These are phyloP conservation scores for Flammula alnicola DNA, from an alignment of 1,284 basidiomycete genomes.

Conservation along the genomic window DNA sequence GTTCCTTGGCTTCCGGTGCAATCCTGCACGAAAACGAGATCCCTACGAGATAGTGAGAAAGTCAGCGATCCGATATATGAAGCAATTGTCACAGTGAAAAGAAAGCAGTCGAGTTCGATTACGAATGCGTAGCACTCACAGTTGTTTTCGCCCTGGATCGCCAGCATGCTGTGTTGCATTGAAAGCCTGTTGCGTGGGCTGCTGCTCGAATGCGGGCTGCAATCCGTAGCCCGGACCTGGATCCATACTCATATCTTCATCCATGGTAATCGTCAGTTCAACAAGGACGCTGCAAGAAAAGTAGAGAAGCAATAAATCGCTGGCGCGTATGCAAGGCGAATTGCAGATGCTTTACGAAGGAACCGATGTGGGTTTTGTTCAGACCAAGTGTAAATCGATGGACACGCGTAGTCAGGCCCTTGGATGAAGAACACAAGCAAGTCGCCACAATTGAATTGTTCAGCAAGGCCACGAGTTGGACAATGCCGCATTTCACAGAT, in stretches of 20 bases:
- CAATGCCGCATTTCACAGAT: conserved; percentile 30
- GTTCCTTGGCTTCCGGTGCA: conserved; percentile 89
- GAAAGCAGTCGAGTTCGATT: no score
- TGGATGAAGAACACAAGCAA: neutral
- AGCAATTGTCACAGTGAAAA: no score
- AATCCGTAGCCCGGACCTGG: conserved; percentile 39
- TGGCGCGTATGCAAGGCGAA: neutral
- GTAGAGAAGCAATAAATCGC: conserved; percentile 7
- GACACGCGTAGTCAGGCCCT: conserved; percentile 10
- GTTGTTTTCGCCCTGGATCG: conserved; percentile 62
- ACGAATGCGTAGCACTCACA: conserved; percentile 53
- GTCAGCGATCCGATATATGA: conserved; percentile 12
- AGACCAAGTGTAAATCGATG: conserved; percentile 17
- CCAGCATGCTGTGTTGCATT: conserved; percentile 24
- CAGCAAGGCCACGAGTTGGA: conserved; percentile 31
- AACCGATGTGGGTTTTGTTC: neutral
- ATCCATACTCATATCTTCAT: conserved; percentile 77
- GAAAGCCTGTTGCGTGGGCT: conserved; percentile 34
- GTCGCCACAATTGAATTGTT: conserved; percentile 9
- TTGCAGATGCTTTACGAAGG: conserved; percentile 1
- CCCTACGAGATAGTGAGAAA: conserved; percentile 50
- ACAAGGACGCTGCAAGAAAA: no score
- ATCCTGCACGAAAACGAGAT: conserved; percentile 89
- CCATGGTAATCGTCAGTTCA: conserved; percentile 53
- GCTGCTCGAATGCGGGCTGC: conserved; percentile 41